These are phyloP conservation scores for Trichoderma brevicompactum DNA, from an alignment of 2,329 filamentous ascomycete species.

Conservation along the genomic window DNA sequence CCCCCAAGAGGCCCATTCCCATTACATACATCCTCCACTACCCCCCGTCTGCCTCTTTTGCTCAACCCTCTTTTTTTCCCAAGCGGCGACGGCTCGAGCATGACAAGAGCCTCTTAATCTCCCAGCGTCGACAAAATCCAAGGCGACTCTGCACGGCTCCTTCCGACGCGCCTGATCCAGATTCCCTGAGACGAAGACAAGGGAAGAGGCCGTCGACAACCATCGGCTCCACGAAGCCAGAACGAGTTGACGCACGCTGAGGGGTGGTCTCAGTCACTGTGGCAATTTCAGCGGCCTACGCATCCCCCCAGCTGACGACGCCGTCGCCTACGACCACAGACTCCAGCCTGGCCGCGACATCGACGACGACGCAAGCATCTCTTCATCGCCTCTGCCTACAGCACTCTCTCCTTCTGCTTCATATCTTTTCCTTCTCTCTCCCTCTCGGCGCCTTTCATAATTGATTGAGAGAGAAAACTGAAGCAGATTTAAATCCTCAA, in stretches of 20 bases:
- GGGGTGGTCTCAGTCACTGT: slow-evolving; percentile 30
- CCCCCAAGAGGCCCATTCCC: slow-evolving; percentile 25
- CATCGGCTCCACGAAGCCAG: neutral
- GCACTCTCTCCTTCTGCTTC: neutral
- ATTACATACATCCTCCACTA: slow-evolving; percentile 25
- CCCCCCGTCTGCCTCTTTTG: slow-evolving; percentile 23
- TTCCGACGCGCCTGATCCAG: neutral
- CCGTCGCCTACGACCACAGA: slow-evolving; percentile 33
- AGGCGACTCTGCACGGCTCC: slow-evolving; percentile 13
- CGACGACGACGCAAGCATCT: slow-evolving; percentile 25
- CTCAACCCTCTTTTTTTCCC: slow-evolving; percentile 13
- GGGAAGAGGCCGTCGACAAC: neutral
- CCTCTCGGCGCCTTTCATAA: neutral
- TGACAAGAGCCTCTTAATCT: slow-evolving; percentile 11
- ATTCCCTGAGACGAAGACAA: neutral
- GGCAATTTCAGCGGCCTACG: slow-evolving; percentile 35
- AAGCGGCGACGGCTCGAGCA: slow-evolving; percentile 21
- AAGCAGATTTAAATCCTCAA: neutral
- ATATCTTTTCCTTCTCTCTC: slow-evolving; percentile 8
- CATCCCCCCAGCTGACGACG: slow-evolving; percentile 39
- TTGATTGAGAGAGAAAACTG: neutral
- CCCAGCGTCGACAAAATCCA: slow-evolving; percentile 2
- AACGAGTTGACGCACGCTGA: slow-evolving; percentile 22
- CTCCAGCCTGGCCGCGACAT: slow-evolving; percentile 25
- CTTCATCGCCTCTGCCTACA: slow-evolving; percentile 5